phyloP scores from a whole-genome alignment of 768 basidiomycete species.

The Rhodosporidiobolus sp. region DNA sequence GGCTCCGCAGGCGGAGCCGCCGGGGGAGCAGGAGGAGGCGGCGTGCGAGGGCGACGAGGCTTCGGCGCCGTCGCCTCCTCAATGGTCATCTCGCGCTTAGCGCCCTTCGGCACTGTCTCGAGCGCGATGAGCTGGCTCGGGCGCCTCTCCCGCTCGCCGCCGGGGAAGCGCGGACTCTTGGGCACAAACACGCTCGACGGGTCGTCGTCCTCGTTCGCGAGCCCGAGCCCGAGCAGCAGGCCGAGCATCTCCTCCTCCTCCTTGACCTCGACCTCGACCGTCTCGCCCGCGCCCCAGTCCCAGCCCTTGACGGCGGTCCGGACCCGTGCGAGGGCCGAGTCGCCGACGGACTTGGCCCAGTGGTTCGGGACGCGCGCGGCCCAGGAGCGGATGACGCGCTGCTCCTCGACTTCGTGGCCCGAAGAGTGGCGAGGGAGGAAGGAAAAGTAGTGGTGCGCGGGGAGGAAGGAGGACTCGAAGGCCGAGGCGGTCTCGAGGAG shows the following conservation, averaged over 20 bases:
- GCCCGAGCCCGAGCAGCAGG: conserved; percentile 18
- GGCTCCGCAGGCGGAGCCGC: not conserved
- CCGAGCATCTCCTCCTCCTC: conserved; percentile 38
- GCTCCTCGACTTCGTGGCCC: conserved; percentile 18
- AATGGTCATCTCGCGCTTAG: conserved; percentile 31
- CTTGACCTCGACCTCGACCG: conserved; percentile 30
- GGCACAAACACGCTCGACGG: not conserved
- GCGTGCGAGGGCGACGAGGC: not conserved
- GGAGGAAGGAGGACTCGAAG: conserved; percentile 26
- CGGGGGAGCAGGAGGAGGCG: conserved; percentile 4
- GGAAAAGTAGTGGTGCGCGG: conserved; percentile 11
- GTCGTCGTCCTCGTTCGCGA: conserved; percentile 1
- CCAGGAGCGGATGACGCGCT: conserved; percentile 27
- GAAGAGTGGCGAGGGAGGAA: conserved; percentile 24
- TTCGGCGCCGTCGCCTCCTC: conserved; percentile 29
- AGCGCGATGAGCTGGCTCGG: not conserved
- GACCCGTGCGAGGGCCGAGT: conserved; percentile 21
- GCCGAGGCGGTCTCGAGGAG: conserved; percentile 3
- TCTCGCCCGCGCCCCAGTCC: conserved; percentile 34
- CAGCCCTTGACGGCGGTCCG: conserved; percentile 21
- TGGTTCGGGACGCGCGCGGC: conserved; percentile 17
- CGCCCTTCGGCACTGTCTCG: conserved; percentile 28
- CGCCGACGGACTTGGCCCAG: conserved; percentile 21
- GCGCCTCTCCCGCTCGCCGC: not conserved
- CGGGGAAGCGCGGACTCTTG: not conserved